Evolutionary conservation across 2,329 filamentous ascomycete species (phyloP).

Genomic region (Fusarium metavorans): DNA sequence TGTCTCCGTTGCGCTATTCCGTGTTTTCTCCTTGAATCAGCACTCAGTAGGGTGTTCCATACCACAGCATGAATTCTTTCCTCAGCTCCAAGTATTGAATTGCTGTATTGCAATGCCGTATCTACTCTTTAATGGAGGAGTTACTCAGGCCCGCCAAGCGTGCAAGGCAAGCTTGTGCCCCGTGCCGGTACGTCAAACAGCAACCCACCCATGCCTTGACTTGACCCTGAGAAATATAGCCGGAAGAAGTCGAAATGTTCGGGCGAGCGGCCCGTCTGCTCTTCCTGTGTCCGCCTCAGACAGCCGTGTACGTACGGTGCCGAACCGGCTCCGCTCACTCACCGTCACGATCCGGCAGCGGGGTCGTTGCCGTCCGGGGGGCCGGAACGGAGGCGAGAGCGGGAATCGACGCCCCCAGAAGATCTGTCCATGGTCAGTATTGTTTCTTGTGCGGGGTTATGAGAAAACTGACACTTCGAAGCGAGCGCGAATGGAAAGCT

Average conservation of each 20-base stretch:
- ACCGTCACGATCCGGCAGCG: neutral
- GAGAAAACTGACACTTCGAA: neutral
- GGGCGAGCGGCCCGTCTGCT: conserved; percentile 15
- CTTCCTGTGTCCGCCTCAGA: conserved; percentile 5
- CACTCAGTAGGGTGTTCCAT: neutral
- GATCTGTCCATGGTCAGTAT: neutral
- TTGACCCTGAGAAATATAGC: conserved; percentile 33
- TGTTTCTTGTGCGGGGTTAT: neutral
- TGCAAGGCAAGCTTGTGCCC: neutral
- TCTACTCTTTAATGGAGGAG: neutral
- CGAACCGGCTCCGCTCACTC: neutral
- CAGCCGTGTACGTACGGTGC: neutral
- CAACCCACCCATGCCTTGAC: conserved; percentile 36
- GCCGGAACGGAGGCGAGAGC: neutral
- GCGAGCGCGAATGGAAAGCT: neutral
- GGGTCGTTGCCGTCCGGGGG: neutral
- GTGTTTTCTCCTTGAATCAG: neutral
- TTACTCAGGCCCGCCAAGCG: neutral
- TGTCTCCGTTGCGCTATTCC: neutral
- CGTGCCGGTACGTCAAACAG: neutral
- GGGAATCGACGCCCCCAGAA: neutral
- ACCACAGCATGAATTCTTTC: neutral
- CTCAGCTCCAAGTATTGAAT: neutral
- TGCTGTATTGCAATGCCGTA: neutral
- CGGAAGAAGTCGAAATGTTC: conserved; percentile 20